Percentiles rank a stretch among this genome's conserved stretches.
Conservation (phyloP, 2,329 filamentous ascomycete species). For the Lachnellula occidentalis region DNA sequence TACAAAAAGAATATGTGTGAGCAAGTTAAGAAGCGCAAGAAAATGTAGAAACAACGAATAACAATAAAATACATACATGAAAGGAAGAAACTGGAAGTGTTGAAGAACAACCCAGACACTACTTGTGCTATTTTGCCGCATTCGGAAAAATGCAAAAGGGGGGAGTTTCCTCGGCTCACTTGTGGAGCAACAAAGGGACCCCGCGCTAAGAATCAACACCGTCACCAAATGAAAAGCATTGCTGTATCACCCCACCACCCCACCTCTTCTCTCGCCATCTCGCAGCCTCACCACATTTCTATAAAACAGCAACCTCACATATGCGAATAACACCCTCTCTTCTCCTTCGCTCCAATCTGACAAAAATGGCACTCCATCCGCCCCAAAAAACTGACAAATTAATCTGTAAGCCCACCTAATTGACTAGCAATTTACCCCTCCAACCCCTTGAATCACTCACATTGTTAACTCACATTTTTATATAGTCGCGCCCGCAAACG, state of each 20-base stretch:
- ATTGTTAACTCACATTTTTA: not conserved
- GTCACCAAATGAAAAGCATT: not conserved
- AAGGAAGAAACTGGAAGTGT: no score
- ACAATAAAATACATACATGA: no score
- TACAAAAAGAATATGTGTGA: no score
- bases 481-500: slow-evolving; percentile 59
- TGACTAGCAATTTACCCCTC: slow-evolving; percentile 1
- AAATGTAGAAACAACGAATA: no score
- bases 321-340: slow-evolving; percentile 19
- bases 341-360: slow-evolving; percentile 11
- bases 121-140: no score
- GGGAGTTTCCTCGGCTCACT: no score
- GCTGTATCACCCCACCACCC: not conserved
- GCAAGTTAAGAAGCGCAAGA: no score
- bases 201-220: not conserved
- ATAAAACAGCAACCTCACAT: not conserved
- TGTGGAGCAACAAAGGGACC: no score
- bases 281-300: not conserved
- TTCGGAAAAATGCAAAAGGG: no score
- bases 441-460: not conserved
- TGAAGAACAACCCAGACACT: no score
- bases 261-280: not conserved
- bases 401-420: slow-evolving; percentile 25
- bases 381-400: slow-evolving; percentile 24
- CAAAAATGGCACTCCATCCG: slow-evolving; percentile 28